Conservation (phyloP, 2,329 filamentous ascomycete genomes). For the Fusarium staphyleae region DNA sequence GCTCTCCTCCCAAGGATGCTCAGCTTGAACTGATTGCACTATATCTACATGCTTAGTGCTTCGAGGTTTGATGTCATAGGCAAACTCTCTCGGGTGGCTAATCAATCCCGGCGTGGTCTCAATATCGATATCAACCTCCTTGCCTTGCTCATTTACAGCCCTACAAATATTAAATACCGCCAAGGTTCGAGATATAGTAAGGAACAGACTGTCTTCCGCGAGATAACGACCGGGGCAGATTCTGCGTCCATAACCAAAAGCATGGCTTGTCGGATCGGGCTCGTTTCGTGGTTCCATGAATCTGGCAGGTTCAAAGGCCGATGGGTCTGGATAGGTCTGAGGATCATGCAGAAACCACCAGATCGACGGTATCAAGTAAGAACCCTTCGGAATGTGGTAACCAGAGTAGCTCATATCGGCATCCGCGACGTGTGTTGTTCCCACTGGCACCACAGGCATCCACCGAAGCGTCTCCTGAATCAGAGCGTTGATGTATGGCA, state of each 20-base stretch:
- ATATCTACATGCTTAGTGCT: conserved; percentile 29
- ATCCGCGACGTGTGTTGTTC: conserved; percentile 49
- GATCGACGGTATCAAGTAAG: conserved; percentile 33
- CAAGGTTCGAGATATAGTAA: conserved; percentile 51
- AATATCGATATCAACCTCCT: conserved; percentile 27
- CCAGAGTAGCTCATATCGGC: conserved; percentile 40
- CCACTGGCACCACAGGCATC: conserved; percentile 45
- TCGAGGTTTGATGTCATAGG: conserved; percentile 29
- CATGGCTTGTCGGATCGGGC: conserved; percentile 42
- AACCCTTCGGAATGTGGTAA: conserved; percentile 42
- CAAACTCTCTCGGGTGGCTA: conserved; percentile 23
- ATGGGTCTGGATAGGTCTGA: conserved; percentile 62
- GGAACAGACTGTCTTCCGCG: conserved; percentile 44
- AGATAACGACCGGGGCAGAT: conserved; percentile 47
- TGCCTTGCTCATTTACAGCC: conserved; percentile 30
- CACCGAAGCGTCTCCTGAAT: conserved; percentile 45
- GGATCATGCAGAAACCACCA: conserved; percentile 62
- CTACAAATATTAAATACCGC: conserved; percentile 53
- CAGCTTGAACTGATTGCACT: conserved; percentile 24
- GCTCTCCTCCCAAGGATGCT: conserved; percentile 37
- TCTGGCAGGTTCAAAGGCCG: conserved; percentile 44
- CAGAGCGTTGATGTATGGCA: conserved; percentile 44
- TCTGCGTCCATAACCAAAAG: conserved; percentile 48
- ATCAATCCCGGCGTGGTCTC: conserved; percentile 28
- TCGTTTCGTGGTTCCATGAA: conserved; percentile 43